phyloP scores from a whole-genome alignment of 257 asterid species.

The Solanum rostratum region DNA sequence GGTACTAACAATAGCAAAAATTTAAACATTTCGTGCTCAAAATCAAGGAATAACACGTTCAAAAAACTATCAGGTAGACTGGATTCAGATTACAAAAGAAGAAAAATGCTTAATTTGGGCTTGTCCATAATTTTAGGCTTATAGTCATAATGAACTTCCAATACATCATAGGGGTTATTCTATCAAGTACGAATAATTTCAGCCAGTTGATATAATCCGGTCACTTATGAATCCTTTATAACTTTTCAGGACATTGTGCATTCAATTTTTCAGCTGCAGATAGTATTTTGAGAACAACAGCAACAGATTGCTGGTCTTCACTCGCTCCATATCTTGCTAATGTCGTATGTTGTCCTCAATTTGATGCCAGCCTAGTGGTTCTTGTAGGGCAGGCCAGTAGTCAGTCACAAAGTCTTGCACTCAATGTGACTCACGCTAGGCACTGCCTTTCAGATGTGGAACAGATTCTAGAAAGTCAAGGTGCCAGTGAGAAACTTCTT shows the following conservation, averaged over 20 bases:
- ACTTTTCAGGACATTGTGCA: slow-evolving; percentile 15
- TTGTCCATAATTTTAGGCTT: background rate
- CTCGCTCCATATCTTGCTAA: slow-evolving; percentile 26
- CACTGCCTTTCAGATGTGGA: slow-evolving; percentile 24
- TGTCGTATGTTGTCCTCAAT: slow-evolving; percentile 25
- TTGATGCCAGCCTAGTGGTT: slow-evolving; percentile 14
- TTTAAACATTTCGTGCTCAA: background rate
- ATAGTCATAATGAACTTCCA: background rate
- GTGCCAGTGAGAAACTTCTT: slow-evolving; percentile 16
- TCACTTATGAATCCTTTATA: background rate
- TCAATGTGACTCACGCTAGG: slow-evolving; percentile 14
- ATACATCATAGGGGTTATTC: background rate
- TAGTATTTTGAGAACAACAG: slow-evolving; percentile 6
- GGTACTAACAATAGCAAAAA: background rate
- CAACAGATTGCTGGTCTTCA: slow-evolving; percentile 25
- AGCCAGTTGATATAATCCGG: background rate
- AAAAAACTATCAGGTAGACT: background rate
- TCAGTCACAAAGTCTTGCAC: slow-evolving; percentile 2
- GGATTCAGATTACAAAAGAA: background rate
- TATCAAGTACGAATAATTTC: background rate
- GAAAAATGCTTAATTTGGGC: background rate
- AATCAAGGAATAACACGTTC: background rate
- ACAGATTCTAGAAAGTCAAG: slow-evolving; percentile 21
- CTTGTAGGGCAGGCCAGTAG: slow-evolving; percentile 18
- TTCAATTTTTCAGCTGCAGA: slow-evolving; percentile 19